Evolutionary conservation across 2,329 filamentous ascomycete species (phyloP).

Genomic region (Helotiales sp.): DNA sequence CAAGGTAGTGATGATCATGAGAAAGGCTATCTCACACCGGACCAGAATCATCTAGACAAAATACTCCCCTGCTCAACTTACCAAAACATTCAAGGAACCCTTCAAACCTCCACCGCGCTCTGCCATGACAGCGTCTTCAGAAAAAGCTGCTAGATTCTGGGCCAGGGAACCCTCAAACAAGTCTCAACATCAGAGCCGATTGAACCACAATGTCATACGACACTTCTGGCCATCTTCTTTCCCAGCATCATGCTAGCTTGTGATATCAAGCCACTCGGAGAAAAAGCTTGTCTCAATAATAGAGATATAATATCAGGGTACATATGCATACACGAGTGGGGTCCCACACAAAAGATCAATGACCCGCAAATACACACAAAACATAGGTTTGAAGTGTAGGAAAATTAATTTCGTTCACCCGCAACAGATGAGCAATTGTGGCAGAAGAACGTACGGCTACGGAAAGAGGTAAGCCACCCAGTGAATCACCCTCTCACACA

Average conservation of each 20-base stretch:
- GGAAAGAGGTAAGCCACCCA: constrained; percentile 12
- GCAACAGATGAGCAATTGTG: constrained; percentile 23
- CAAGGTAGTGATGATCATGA: no score
- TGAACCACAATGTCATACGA: not conserved
- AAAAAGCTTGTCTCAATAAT: not conserved
- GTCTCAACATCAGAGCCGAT: not conserved
- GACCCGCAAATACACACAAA: not conserved
- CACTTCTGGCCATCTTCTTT: not conserved
- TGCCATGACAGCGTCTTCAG: no score
- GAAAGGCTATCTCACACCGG: no score
- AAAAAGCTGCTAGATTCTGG: no score
- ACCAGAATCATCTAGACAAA: no score
- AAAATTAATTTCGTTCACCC: constrained; percentile 26
- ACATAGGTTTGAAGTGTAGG: no score
- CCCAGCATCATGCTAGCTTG: not conserved
- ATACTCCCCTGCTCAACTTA: no score
- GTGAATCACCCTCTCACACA: not conserved
- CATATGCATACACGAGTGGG: not conserved
- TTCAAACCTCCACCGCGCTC: no score
- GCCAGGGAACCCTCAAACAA: no score
- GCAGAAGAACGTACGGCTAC: constrained; percentile 23
- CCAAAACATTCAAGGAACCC: no score
- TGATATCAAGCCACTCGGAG: not conserved
- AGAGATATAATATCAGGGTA: not conserved
- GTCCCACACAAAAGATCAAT: not conserved